Evolutionary conservation across 2,329 filamentous ascomycete species (phyloP), one percentile per base, ranked within the genome.

Genomic region (Aphanocladium album): DNA sequence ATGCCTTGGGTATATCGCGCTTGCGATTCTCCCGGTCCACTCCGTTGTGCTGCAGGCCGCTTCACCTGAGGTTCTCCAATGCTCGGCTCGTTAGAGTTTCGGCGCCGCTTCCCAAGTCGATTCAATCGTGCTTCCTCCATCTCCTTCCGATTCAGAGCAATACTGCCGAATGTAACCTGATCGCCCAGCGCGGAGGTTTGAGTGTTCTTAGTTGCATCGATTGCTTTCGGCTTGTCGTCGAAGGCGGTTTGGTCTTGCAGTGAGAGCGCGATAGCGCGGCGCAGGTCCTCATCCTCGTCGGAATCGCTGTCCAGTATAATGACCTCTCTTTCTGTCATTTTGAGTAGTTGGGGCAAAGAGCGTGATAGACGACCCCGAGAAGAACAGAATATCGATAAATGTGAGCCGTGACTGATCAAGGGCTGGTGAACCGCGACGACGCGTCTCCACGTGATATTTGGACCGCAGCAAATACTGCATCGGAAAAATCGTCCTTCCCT

Each of bases 51-150:
- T 19, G 37, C 41, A 23, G 27, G 25, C 19, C 57, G 39, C 35
- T 59, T 59, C 49, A n/a, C 30, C 21, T 41, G 30, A 49, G 41
- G 49, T 39, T 50, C 52, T 33, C 43, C 35, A 3, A 33, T 39
- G 19, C 49, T 47, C 14, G 59, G 25, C 23, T 57, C 47, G 33
- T 62, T 52, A 39, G 64, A 53, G 30, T 65, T 60, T 49, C 71
- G 67, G 52, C 64, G 69, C 39, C 71, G 82, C 72, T 93, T 90
- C 47, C 80, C 80, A 43, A 86, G 72, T 66, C 93, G 83, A 23
- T 85, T 87, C 16, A 96, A 80, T 45, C 93, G 86, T 70, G 96
- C 91, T 67, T 87, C 80, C 72, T 97, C 93, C 91, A 96, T 95
- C 57, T 85, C 83, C 73, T 87, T 91, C 39, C 93, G 84, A 75